A percentile compares a stretch with the other conserved stretches of the same genome.
These are phyloP conservation scores for Hymenoscyphus infarciens DNA, from an alignment of 2,329 filamentous ascomycete species.

Conservation along the genomic window DNA sequence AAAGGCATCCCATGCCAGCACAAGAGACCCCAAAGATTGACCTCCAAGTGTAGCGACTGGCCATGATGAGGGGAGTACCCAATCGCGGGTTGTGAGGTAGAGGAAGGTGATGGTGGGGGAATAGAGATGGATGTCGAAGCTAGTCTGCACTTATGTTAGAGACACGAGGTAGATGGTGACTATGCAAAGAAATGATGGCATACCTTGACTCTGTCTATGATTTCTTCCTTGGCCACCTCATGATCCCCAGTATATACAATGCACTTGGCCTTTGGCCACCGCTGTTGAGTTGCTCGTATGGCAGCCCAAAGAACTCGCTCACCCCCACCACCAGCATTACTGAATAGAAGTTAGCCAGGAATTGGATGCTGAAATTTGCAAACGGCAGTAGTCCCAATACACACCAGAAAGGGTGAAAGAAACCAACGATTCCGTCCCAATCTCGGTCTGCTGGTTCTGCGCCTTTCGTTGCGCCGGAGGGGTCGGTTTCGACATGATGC, in stretches of 20 bases:
- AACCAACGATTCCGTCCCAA: constrained; percentile 85
- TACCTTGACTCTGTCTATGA: constrained; percentile 74
- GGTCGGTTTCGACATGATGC: constrained; percentile 63
- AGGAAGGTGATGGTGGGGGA: constrained; percentile 80
- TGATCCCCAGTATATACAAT: constrained; percentile 95
- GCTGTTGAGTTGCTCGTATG: constrained; percentile 81
- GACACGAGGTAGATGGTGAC: not conserved
- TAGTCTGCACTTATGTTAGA: constrained; percentile 49
- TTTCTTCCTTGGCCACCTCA: constrained; percentile 75
- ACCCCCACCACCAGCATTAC: constrained; percentile 92
- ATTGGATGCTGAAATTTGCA: not conserved
- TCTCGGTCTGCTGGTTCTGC: constrained; percentile 47
- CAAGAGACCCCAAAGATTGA: constrained; percentile 85
- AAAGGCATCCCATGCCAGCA: constrained; percentile 90
- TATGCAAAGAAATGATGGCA: constrained; percentile 13
- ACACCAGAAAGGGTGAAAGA: constrained; percentile 97
- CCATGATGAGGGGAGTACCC: constrained; percentile 83
- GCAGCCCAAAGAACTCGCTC: constrained; percentile 96
- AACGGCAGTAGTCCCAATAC: constrained; percentile 4
- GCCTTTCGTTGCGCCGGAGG: constrained; percentile 42
- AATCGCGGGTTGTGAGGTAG: constrained; percentile 83
- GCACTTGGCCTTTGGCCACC: constrained; percentile 85
- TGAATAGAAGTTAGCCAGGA: constrained; percentile 36
- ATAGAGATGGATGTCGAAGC: constrained; percentile 91
- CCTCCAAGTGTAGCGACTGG: constrained; percentile 89